phyloP scores from a whole-genome alignment of 345 rosid species.

The Gynandropsis gynandra region DNA sequence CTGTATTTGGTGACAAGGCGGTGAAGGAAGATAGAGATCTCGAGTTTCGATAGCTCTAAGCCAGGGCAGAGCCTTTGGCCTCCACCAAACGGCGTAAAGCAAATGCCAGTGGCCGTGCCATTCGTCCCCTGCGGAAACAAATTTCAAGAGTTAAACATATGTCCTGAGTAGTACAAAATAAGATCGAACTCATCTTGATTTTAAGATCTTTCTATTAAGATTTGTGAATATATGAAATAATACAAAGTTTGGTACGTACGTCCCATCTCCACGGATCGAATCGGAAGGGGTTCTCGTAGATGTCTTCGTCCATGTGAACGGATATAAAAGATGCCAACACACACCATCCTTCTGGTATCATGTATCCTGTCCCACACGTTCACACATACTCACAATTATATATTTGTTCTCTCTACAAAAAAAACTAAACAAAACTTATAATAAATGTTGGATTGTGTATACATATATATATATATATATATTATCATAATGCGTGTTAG shows the following conservation, averaged over 20 bases:
- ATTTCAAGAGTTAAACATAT: not conserved
- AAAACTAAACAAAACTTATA: not conserved
- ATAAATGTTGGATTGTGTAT: no score
- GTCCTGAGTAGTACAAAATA: not conserved
- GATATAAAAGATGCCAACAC: conserved; percentile 77
- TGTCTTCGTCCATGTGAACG: conserved; percentile 86
- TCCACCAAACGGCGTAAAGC: conserved; percentile 94
- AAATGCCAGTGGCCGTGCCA: conserved; percentile 34
- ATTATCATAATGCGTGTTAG: no score
- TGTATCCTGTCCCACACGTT: conserved; percentile 49
- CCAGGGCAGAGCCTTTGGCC: conserved; percentile 99
- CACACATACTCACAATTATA: not conserved
- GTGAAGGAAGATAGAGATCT: conserved; percentile 86
- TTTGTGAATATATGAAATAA: not conserved
- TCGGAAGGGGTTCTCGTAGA: conserved; percentile 59
- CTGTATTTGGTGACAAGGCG: conserved; percentile 68
- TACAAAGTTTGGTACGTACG: conserved; percentile 27
- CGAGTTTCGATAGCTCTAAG: conserved; percentile 79
- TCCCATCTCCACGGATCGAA: conserved; percentile 99
- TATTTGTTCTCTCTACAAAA: not conserved
- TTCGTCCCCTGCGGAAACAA: conserved; percentile 46
- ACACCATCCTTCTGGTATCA: conserved; percentile 95
- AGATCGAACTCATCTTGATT: not conserved
- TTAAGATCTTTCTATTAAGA: no score
- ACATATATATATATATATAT: no score